Conservation (phyloP, 31 red algal genomes). For the Odonthalia washingtoniensis region DNA sequence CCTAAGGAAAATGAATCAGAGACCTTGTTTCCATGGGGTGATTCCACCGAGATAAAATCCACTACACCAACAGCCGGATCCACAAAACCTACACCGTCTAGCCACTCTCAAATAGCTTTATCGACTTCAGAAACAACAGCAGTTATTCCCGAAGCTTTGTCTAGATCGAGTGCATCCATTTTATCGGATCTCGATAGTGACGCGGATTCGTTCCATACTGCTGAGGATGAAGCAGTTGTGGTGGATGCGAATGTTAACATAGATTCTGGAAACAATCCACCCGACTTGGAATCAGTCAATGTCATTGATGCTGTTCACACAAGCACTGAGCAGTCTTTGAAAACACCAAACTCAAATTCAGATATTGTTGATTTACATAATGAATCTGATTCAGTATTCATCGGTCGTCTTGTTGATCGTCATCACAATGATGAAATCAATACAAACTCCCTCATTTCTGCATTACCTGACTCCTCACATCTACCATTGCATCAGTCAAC, state of each 20-base stretch:
- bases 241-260: neutral
- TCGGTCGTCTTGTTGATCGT: too few relatives aligned
- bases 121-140: neutral
- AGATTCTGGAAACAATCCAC: neutral
- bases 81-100: neutral
- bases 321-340: neutral
- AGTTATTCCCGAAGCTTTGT: neutral
- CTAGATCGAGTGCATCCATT: neutral
- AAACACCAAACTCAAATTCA: neutral
- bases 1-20: neutral
- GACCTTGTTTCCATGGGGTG: neutral
- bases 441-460: too few relatives aligned
- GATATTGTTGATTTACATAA: neutral
- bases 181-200: slow-evolving; percentile 42
- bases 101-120: neutral
- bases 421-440: too few relatives aligned
- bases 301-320: neutral
- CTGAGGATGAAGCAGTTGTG: slow-evolving; percentile 33
- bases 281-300: neutral
- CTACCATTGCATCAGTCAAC: too few relatives aligned
- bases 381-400: too few relatives aligned
- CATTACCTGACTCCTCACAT: too few relatives aligned
- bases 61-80: neutral
- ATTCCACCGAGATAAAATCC: neutral
- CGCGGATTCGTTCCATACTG: slow-evolving; percentile 69